Percentiles rank a stretch among this genome's conserved stretches.
Evolutionary conservation across 164 flowering plant genomes (phyloP).

Genomic region (Kalanchoe fedtschenkoi): DNA sequence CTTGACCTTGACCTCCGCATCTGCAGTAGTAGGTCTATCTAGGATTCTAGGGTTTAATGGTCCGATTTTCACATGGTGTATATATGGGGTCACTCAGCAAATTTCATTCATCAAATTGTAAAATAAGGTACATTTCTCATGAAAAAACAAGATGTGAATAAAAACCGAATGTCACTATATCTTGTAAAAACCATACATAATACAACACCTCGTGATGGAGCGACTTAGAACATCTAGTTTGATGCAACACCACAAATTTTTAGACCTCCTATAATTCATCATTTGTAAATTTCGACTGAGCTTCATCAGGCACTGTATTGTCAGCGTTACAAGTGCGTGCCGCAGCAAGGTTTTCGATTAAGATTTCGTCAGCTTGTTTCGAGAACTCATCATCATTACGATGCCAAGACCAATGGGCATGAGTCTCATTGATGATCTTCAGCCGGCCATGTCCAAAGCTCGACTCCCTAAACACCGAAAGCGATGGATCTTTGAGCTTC

Average conservation of each 20-base stretch:
- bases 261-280: background rate
- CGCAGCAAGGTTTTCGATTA: slow-evolving; percentile 36
- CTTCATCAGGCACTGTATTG: background rate
- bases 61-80: slow-evolving; percentile 71
- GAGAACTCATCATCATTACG: slow-evolving; percentile 57
- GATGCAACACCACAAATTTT: too few relatives aligned
- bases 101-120: too few relatives aligned
- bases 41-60: slow-evolving; percentile 57
- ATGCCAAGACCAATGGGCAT: slow-evolving; percentile 91
- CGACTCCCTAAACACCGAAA: slow-evolving; percentile 54
- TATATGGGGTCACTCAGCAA: too few relatives aligned
- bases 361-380: slow-evolving; percentile 35
- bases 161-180: too few relatives aligned
- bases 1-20: slow-evolving; percentile 53
- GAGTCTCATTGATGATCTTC: slow-evolving; percentile 36
- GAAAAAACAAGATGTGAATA: too few relatives aligned
- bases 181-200: too few relatives aligned
- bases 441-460: slow-evolving; percentile 89
- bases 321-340: slow-evolving; percentile 9
- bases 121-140: too few relatives aligned
- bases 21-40: slow-evolving; percentile 55
- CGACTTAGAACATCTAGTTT: too few relatives aligned
- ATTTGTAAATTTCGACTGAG: background rate
- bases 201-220: too few relatives aligned
- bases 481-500: slow-evolving; percentile 29